Base-by-base conservation (phyloP, 306 rosid species). In the Crataegus laevigata region DNA sequence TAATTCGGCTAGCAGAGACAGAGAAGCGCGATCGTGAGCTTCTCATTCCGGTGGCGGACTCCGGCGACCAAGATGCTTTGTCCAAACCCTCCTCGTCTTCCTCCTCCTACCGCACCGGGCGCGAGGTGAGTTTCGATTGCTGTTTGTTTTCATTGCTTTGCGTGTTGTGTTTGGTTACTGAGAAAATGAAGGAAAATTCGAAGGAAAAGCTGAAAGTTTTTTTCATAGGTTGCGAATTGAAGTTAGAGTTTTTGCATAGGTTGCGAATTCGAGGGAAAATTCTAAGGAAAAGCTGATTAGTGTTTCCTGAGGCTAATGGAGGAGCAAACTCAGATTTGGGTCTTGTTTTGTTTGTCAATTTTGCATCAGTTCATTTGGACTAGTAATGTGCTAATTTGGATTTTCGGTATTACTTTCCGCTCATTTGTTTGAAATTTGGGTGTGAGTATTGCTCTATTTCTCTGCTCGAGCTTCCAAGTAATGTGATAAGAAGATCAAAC, bases 21-120 rank as follows among this genome's bases (percentile, higher is more conserved):
- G 87, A 78, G 29, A 28, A 28, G 29, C 29, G 29, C 29, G 2
- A 28, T 28, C 29, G 29, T 28, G 29, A 28, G 2, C 2, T 28
- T 28, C 29, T 28, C 2, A 28, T 28, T 28, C 29, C 29, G 29
- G 29, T 28, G 29, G 29, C 29, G 29, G 29, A 28, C 29, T 28
- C 29, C 29, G 29, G 29, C 29, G 29, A 28, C 29, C 2, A 28
- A 36, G 88, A 77, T 11, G 73, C 81, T 36, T 76, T 87, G 32
- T 78, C 85, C 66, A 92, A 89, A 55, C 91, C 93, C 0, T 81
- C 91, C 1, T 73, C 86, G 8, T 85, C 83, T 18, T 79, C 94
- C 7, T 77, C 90, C 3, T 81, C 83, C 10, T 93, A 90, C 60
- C 87, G 84, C 82, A 52, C 96, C 1, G 93, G 91, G 58, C 86